Base-by-base conservation (phyloP, 495 filamentous ascomycete species). In the Penicillium bialowiezense region DNA sequence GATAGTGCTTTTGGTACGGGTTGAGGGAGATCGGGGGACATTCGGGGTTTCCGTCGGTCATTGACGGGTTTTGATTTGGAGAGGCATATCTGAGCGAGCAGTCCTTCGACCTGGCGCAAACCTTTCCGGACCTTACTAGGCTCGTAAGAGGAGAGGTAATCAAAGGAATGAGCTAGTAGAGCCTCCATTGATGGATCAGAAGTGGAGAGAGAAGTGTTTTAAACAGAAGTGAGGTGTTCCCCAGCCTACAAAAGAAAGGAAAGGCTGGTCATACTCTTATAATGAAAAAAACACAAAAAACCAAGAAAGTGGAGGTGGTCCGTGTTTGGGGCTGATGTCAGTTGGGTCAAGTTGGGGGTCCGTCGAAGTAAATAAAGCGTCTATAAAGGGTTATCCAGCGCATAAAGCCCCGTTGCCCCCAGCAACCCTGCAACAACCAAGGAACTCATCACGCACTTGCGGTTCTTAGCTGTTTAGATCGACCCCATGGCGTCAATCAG, bases 51-150 rank as follows among this genome's bases (percentile, higher is more conserved):
- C 44, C 71, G 67, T 42, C 70, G 69, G 48, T 78, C 74, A 55
- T 61, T 38, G 54, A 67, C 59, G 19, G 69, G 61, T 54, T 72
- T 73, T 34, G 77, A 58, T 40, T 80, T 77, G 8, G 85, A 86
- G 5, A 98, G 81, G 70, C 93, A 97, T 66, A 98, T 93, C 69
- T 96, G 91, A 5, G 93, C 93, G 21, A 98, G 84, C 24, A 98
- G 81, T 14, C 93, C 93, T 70, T 98, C 93, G 40, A 97, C 89
- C 70, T 96, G 92, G 46, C 90, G 89, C 45, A 98, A 75, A 24
- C 93, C 93, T 72, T 97, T 97, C 38, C 88, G 83, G 59, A 97
- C 88, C 72, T 95, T 93, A 63, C 77, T 71, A 35, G 81, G 82
- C 64, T 96, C 91, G 67, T 90, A 95, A 19, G 92, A 96, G 39